Evolutionary conservation across 331 rosid species (phyloP).

Genomic region (Cydonia oblonga): DNA sequence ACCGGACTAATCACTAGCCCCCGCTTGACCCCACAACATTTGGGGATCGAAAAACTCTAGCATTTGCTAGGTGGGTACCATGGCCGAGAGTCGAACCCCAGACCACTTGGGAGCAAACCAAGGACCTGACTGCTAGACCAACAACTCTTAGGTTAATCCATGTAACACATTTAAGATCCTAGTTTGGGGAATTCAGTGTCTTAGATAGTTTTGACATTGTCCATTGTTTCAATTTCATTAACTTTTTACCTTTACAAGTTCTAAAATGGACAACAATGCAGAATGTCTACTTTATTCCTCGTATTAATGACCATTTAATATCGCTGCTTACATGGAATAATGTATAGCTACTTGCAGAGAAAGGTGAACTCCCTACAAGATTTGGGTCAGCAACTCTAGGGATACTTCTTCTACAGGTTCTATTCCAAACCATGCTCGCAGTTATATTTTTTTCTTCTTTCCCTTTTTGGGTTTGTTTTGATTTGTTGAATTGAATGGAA

Average conservation of each 20-base stretch:
- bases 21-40: no score
- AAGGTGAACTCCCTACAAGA: constrained; percentile 97
- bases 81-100: no score
- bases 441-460: no score
- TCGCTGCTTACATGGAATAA: constrained; percentile 29
- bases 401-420: constrained; percentile 91
- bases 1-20: no score
- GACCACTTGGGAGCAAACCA: no score
- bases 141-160: no score
- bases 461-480: neutral
- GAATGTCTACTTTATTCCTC: neutral
- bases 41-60: no score
- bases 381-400: constrained; percentile 98
- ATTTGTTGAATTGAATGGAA: neutral
- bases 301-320: constrained; percentile 1
- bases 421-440: constrained; percentile 2
- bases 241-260: neutral
- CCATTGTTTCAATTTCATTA: neutral
- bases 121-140: no score
- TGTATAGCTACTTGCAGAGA: constrained; percentile 95
- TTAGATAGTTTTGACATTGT: neutral
- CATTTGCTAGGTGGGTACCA: no score
- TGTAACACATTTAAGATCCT: neutral
- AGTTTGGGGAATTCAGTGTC: neutral
- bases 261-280: neutral